phyloP scores from a whole-genome alignment of 768 basidiomycete species.

The Hericium coralloides region DNA sequence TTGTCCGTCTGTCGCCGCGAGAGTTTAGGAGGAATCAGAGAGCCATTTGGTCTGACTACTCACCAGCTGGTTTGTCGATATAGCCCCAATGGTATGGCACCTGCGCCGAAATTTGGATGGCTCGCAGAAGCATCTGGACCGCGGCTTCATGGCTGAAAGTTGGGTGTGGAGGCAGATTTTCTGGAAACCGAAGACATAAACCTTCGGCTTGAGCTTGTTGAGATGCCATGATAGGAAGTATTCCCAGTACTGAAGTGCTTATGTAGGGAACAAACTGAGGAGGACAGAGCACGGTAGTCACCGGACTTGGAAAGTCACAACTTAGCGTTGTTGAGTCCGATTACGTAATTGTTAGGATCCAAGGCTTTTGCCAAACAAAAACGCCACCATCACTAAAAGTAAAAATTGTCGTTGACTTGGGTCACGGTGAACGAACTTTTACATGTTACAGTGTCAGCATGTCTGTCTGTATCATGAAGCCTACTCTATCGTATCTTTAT shows the following conservation, averaged over 20 bases:
- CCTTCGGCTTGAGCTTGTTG: slow-evolving; percentile 49
- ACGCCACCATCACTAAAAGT: too few species aligned
- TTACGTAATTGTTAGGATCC: not conserved
- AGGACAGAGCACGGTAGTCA: not conserved
- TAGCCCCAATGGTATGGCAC: slow-evolving; percentile 66
- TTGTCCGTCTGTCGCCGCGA: slow-evolving; percentile 45
- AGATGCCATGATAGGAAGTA: not conserved
- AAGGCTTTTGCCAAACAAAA: not conserved
- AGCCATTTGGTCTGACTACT: not conserved
- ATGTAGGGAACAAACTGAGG: not conserved
- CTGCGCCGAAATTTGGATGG: slow-evolving; percentile 43
- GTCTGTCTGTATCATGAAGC: too few species aligned
- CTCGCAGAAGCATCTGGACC: slow-evolving; percentile 50
- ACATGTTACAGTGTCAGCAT: too few species aligned
- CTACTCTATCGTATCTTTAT: too few species aligned
- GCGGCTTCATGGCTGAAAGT: slow-evolving; percentile 50
- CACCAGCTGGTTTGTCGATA: slow-evolving; percentile 72
- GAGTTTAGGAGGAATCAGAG: not conserved
- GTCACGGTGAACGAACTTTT: too few species aligned
- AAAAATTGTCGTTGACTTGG: too few species aligned
- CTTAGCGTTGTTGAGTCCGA: not conserved
- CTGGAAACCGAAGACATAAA: slow-evolving; percentile 64
- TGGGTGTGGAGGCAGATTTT: slow-evolving; percentile 47
- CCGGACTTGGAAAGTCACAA: not conserved
- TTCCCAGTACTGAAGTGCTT: not conserved